A percentile compares a stretch with the other conserved stretches of the same genome.
phyloP scores from a whole-genome alignment of 108 stramenopile species.

The Pinguiococcus pyrenoidosus region DNA sequence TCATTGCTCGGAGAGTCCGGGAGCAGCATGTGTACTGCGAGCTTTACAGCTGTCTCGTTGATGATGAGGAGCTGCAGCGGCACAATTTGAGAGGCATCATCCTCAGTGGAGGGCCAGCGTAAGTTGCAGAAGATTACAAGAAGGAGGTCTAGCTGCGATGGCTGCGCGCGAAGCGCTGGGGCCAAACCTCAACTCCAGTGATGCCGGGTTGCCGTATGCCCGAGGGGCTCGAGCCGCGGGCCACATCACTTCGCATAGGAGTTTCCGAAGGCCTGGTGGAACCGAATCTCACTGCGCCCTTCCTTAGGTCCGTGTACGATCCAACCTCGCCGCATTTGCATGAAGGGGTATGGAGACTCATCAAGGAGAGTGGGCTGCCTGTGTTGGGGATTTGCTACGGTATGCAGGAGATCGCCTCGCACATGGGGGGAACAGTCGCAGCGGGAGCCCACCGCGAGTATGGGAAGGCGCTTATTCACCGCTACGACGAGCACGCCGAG shows the following conservation, averaged over 20 bases:
- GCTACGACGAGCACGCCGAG: constrained; percentile 43
- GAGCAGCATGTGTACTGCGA: constrained; percentile 81
- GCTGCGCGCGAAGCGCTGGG: too few relatives aligned
- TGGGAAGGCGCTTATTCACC: constrained; percentile 70
- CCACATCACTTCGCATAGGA: too few relatives aligned
- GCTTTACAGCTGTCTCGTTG: constrained; percentile 81
- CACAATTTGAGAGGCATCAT: constrained; percentile 66
- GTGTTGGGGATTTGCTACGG: constrained; percentile 96
- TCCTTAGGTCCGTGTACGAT: constrained; percentile 78
- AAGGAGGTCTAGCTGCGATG: too few relatives aligned
- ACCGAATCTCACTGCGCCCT: too few relatives aligned
- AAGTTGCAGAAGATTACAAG: too few relatives aligned
- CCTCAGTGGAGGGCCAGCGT: constrained; percentile 90
- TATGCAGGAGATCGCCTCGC: constrained; percentile 52
- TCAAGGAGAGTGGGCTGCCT: constrained; percentile 66
- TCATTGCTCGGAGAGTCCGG: constrained; percentile 95
- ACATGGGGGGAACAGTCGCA: constrained; percentile 70
- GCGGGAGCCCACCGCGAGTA: constrained; percentile 81
- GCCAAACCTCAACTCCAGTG: too few relatives aligned
- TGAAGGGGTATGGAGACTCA: constrained; percentile 73
- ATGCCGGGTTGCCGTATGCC: too few relatives aligned
- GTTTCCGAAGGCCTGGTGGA: too few relatives aligned
- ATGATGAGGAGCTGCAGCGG: constrained; percentile 46
- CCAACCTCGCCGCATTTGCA: constrained; percentile 68
- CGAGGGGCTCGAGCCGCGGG: too few relatives aligned